phyloP scores from a whole-genome alignment of 192 early-diverging fungal species.

The Mortierella claussenii region DNA sequence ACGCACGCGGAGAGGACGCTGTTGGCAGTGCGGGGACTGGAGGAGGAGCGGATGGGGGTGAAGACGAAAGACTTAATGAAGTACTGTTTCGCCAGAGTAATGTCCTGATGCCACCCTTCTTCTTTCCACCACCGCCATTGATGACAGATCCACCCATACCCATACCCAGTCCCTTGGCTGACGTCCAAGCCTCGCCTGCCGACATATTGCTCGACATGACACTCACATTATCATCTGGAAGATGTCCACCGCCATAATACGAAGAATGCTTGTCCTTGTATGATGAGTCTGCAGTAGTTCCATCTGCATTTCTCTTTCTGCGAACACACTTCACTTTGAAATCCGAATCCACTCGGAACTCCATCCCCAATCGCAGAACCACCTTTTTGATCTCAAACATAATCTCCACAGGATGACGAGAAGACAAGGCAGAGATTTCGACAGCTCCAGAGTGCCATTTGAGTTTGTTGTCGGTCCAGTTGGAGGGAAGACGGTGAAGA shows the following conservation, averaged over 20 bases:
- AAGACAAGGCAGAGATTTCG: slow-evolving; percentile 75
- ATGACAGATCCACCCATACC: slow-evolving; percentile 8
- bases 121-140: slow-evolving; percentile 45
- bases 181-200: slow-evolving; percentile 41
- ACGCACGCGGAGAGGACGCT: slow-evolving; percentile 18
- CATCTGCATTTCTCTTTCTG: slow-evolving; percentile 42
- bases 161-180: slow-evolving; percentile 34
- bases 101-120: slow-evolving; percentile 45
- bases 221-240: slow-evolving; percentile 38
- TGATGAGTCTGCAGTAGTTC: neutral
- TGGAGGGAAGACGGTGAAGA: slow-evolving; percentile 12
- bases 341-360: slow-evolving; percentile 65
- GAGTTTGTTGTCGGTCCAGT: slow-evolving; percentile 67
- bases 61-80: slow-evolving; percentile 20
- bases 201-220: slow-evolving; percentile 49
- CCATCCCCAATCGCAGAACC: slow-evolving; percentile 62
- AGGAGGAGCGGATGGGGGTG: slow-evolving; percentile 36
- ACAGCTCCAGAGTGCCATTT: slow-evolving; percentile 80
- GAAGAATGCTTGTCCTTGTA: slow-evolving; percentile 8
- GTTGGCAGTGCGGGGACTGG: too few relatives aligned
- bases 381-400: slow-evolving; percentile 75
- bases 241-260: neutral
- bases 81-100: slow-evolving; percentile 48
- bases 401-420: slow-evolving; percentile 72
- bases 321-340: slow-evolving; percentile 68